Base-by-base conservation (phyloP, 257 asterid species). In the Cinchona pubescens region DNA sequence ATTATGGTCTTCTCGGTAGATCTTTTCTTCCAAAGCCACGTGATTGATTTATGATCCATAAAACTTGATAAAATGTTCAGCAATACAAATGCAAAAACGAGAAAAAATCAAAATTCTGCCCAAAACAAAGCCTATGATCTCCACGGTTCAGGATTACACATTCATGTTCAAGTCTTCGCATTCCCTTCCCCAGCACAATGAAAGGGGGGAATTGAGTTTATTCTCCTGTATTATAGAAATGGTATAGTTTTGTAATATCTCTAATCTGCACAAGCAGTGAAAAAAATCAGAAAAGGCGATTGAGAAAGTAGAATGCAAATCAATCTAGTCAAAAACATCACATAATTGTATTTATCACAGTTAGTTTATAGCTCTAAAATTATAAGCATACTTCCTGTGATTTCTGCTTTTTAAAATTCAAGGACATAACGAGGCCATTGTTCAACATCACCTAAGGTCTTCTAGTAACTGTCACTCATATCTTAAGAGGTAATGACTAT, bases 1-100 rank as follows among this genome's bases (percentile, higher is more conserved):
- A 82, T 80, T 32, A 86, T 82, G 65, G 88, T 84, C 82, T 87
- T 88, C 87, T 91, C 97, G 0, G 89, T 69, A 71, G 96, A 86
- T 78, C 83, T 88, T 83, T 86, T 92, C 88, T 86, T 93, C 98
- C 98, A 93, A 63, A 80, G 86, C 97, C 98, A 91, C n/a, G n/a
- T n/a, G n/a, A n/a, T n/a, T 6, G 96, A 70, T 78, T 86, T 91
- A 56, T 88, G 93, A 81, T 93, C 97, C 98, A 90, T 93, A 45
- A 55, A 45, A 43, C 32, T 70, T 55, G 75, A 62, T 72, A 19
- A 62, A 55, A 34, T 49, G 35, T 43, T 45, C 48, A 18, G 61
- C 51, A 21, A 30, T 12, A 35, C 61, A 0, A 56, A 27, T 1
- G 40, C 42, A 60, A n/a, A n/a, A 29, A 48, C 49, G 70, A 30